Percentiles rank a stretch among this genome's conserved stretches.
Evolutionary conservation across 495 filamentous ascomycete genomes (phyloP).

Genomic region (Neurospora sp.): DNA sequence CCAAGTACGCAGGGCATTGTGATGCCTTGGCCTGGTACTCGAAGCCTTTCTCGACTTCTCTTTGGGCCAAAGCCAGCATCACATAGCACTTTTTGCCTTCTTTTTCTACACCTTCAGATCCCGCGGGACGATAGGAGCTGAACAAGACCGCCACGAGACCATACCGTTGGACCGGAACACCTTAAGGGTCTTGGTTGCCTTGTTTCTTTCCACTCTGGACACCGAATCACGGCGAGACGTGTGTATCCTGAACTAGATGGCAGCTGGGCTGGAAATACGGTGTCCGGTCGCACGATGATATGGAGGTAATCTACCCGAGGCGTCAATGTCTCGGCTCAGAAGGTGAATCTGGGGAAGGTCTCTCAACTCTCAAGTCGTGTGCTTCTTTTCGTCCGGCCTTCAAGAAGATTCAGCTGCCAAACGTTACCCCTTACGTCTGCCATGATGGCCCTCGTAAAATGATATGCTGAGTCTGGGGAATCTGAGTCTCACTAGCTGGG

Average conservation of each 20-base stretch:
- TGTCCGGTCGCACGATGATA: background rate
- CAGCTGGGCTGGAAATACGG: background rate
- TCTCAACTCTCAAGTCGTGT: background rate
- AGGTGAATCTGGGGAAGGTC: no score
- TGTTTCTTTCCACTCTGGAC: background rate
- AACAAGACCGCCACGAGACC: background rate
- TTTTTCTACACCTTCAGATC: background rate
- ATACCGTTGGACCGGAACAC: background rate
- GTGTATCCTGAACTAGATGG: background rate
- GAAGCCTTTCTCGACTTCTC: background rate
- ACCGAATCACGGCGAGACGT: background rate
- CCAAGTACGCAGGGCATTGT: no score
- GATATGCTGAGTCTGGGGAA: background rate
- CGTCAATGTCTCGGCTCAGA: background rate
- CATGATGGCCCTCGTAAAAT: background rate
- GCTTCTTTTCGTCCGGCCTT: background rate
- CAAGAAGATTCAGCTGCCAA: background rate
- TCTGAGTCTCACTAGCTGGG: background rate
- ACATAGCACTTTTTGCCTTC: background rate
- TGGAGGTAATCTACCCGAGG: background rate
- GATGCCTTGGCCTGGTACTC: background rate
- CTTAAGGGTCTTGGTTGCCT: background rate
- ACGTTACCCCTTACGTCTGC: no score
- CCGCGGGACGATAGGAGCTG: background rate
- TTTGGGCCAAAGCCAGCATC: background rate